Evolutionary conservation across 768 basidiomycete species (phyloP).

Genomic region (Pleurotus ostreatus): DNA sequence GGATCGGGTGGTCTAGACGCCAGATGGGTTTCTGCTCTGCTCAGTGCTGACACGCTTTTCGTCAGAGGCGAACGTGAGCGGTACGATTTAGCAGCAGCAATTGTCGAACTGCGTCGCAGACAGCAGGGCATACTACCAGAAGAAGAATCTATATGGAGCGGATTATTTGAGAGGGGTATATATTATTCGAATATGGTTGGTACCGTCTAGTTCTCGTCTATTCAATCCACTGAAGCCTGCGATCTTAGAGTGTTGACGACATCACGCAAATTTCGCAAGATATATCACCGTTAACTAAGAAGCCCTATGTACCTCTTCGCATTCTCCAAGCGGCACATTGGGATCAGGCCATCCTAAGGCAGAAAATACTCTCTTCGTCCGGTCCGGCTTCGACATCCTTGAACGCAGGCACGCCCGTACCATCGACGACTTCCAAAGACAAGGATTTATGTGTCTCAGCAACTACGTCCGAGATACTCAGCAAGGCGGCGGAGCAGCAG

Average conservation of each 20-base stretch:
- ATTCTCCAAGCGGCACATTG: slow-evolving; percentile 78
- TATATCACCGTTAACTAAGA: slow-evolving; percentile 64
- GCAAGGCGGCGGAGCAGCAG: slow-evolving; percentile 16
- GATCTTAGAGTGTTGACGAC: slow-evolving; percentile 70
- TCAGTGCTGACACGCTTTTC: slow-evolving; percentile 80
- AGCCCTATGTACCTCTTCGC: slow-evolving; percentile 62
- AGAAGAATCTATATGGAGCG: slow-evolving; percentile 69
- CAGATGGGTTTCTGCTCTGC: slow-evolving; percentile 66
- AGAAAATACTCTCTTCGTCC: slow-evolving; percentile 43
- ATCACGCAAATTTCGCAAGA: slow-evolving; percentile 72
- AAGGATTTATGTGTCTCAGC: slow-evolving; percentile 69
- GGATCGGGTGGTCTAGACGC: slow-evolving; percentile 70
- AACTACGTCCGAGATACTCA: slow-evolving; percentile 48
- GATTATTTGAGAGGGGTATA: slow-evolving; percentile 72
- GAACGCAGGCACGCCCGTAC: slow-evolving; percentile 21
- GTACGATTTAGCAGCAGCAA: slow-evolving; percentile 71
- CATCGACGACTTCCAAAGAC: slow-evolving; percentile 34
- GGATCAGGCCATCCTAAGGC: slow-evolving; percentile 66
- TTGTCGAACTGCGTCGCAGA: slow-evolving; percentile 67
- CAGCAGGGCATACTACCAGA: slow-evolving; percentile 44
- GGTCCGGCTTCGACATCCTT: neutral
- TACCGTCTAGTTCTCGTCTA: neutral
- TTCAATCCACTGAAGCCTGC: slow-evolving; percentile 6
- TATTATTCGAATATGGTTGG: slow-evolving; percentile 86
- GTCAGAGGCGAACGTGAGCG: slow-evolving; percentile 73